These are phyloP conservation scores for Calonectria naviculata DNA, from an alignment of 2,329 filamentous ascomycete species.

Conservation along the genomic window DNA sequence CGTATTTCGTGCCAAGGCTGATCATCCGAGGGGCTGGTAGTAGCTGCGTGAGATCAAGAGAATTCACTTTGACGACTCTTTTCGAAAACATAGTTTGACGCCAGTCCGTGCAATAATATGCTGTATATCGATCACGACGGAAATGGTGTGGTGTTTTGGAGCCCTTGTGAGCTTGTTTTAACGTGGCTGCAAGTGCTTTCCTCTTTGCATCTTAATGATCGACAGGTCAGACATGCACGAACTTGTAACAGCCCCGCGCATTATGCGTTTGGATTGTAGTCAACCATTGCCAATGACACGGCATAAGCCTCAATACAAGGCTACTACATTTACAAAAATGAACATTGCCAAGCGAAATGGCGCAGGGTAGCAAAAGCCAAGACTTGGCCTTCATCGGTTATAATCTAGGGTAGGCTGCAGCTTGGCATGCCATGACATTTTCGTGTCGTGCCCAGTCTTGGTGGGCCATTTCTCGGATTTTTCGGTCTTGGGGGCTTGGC, in stretches of 20 bases:
- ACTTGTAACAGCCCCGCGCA: not conserved
- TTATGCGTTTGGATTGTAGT: not conserved
- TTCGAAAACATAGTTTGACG: not conserved
- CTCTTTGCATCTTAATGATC: not conserved
- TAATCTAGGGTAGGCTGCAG: conserved; percentile 5
- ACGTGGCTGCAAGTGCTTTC: not conserved
- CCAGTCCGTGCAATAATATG: not conserved
- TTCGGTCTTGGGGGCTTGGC: conserved; percentile 16
- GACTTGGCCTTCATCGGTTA: not conserved
- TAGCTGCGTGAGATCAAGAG: not conserved
- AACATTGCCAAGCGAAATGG: not conserved
- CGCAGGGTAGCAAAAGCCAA: not conserved
- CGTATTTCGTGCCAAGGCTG: conserved; percentile 9
- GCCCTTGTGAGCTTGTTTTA: not conserved
- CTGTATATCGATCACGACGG: not conserved
- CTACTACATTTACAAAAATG: not conserved
- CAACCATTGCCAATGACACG: not conserved
- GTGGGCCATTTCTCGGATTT: not conserved
- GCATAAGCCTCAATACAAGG: not conserved
- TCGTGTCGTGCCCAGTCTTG: not conserved
- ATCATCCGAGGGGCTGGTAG: not conserved
- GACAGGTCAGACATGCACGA: not conserved
- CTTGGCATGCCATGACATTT: conserved; percentile 11
- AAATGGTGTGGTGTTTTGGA: conserved; percentile 2
- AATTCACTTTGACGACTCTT: not conserved